Percentiles rank a stretch among this genome's conserved stretches.
Evolutionary conservation across 73 alveolate genomes (phyloP).

Genomic region (Breviolum minutum): DNA sequence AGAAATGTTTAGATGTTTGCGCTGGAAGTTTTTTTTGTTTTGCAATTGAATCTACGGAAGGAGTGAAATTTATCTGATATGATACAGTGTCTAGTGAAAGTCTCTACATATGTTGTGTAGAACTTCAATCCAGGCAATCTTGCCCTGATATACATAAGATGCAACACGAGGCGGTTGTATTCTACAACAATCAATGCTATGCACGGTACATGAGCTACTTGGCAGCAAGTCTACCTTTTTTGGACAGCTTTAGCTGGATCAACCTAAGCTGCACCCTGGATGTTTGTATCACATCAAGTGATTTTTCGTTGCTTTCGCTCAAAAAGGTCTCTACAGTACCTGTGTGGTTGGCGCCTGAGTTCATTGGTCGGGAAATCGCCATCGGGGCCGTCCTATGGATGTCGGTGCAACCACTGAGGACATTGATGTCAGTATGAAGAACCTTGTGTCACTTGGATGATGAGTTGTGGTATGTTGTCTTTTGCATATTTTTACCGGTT

Average conservation of each 20-base stretch:
- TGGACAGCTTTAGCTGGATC: not conserved
- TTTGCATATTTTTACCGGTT: no score
- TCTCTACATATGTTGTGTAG: no score
- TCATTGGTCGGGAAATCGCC: not conserved
- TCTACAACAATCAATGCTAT: slow-evolving; percentile 92
- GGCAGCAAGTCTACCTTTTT: not conserved
- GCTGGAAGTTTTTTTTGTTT: not conserved
- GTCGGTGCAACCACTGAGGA: not conserved
- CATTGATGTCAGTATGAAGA: slow-evolving; percentile 51
- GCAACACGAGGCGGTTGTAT: slow-evolving; percentile 54
- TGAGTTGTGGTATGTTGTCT: no score
- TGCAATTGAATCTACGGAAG: no score
- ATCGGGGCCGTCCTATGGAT: not conserved
- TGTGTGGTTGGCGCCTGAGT: slow-evolving; percentile 13
- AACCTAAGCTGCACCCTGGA: not conserved
- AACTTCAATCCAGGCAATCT: no score
- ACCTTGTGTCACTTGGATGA: slow-evolving; percentile 26
- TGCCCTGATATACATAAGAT: no score
- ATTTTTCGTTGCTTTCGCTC: not conserved
- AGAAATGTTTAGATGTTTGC: no score
- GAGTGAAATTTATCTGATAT: no score
- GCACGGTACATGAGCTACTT: slow-evolving; percentile 74
- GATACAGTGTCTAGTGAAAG: no score
- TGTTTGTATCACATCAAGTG: not conserved
- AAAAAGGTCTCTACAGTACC: slow-evolving; percentile 25